Base-by-base conservation (phyloP, 495 filamentous ascomycete genomes). In the Aspergillus sclerotioniger region DNA sequence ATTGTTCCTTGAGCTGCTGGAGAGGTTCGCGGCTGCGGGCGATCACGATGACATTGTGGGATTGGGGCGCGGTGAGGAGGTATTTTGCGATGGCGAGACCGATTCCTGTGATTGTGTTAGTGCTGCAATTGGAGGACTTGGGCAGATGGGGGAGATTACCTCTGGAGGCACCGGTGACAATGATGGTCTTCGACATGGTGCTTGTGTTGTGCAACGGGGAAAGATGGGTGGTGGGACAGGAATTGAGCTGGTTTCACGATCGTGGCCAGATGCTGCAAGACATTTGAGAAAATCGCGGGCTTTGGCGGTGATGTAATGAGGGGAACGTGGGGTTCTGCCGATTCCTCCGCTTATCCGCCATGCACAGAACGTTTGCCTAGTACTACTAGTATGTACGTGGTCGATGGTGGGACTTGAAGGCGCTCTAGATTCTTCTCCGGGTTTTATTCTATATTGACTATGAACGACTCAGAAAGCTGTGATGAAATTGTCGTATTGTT, bases 31-130 rank as follows among this genome's bases (percentile, higher is more conserved):
- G 69, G 59, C 81, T 89, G 56, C 94, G 86, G 13, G 94, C 88
- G 29, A 93, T 77, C 6, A 90, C 76, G 41, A 96, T 83, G 17
- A 96, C 79, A 47, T 88, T 90, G 75, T 90, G 84, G 0, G 77
- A 75, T 54, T 75, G 69, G 6, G 73, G 66, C 9, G 80, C 68
- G n/a, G 76, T 60, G 52, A 97, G 82, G 33, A 98, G 83, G 64
- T 84, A 81, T 60, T 88, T 77, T 29, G 89, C 81, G 25, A 93
- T 83, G 9, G 90, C 90, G 20, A 89, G 82, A 48, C 94, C 94
- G 59, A 98, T 89, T 35, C 94, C 93, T 78, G 53, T n/a, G n/a
- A 39, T 48, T 17, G 20, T 55, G 7, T n/a, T n/a, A 29, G 20
- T 32, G 43, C n/a, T 57, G 41, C 19, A 17, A 56, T 53, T 54